Conservation (phyloP, 805 yeast species). For the Candida chauliodis region DNA sequence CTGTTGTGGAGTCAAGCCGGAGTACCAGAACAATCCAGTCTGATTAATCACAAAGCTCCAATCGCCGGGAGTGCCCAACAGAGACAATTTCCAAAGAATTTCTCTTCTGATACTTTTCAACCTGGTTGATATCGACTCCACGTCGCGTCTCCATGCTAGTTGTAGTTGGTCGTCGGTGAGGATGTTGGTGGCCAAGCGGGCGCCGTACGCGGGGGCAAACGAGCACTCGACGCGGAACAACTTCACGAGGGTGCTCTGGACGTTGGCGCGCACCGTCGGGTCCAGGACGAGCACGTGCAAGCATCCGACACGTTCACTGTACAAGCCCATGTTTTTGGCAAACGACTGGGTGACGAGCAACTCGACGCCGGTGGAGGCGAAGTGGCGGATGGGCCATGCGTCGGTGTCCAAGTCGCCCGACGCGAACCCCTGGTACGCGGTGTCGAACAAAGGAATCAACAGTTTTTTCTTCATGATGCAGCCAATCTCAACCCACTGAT, state of each 20-base stretch:
- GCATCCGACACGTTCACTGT: constrained; percentile 38
- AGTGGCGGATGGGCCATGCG: constrained; percentile 37
- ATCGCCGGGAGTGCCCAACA: constrained; percentile 40
- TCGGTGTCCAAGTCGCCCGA: constrained; percentile 60
- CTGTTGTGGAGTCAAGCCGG: constrained; percentile 36
- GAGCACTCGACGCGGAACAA: constrained; percentile 40
- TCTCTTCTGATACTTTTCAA: constrained; percentile 27
- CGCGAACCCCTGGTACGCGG: constrained; percentile 42
- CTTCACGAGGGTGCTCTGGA: constrained; percentile 25
- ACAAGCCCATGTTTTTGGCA: constrained; percentile 41
- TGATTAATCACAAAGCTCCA: constrained; percentile 37
- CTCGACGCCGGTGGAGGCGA: constrained; percentile 36
- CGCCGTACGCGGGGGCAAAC: constrained; percentile 47
- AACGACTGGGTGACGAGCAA: constrained; percentile 38
- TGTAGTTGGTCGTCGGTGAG: constrained; percentile 21
- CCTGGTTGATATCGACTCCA: constrained; percentile 26
- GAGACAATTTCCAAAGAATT: constrained; percentile 25
- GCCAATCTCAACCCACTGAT: constrained; percentile 34
- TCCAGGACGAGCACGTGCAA: constrained; percentile 29
- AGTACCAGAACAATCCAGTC: constrained; percentile 44
- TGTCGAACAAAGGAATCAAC: constrained; percentile 33
- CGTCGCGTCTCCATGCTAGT: constrained; percentile 35
- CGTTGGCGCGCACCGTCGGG: constrained; percentile 12
- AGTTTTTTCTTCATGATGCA: constrained; percentile 20
- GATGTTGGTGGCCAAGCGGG: constrained; percentile 35